These are phyloP conservation scores for Lippia alba DNA, from an alignment of 305 asterid species.

Conservation along the genomic window DNA sequence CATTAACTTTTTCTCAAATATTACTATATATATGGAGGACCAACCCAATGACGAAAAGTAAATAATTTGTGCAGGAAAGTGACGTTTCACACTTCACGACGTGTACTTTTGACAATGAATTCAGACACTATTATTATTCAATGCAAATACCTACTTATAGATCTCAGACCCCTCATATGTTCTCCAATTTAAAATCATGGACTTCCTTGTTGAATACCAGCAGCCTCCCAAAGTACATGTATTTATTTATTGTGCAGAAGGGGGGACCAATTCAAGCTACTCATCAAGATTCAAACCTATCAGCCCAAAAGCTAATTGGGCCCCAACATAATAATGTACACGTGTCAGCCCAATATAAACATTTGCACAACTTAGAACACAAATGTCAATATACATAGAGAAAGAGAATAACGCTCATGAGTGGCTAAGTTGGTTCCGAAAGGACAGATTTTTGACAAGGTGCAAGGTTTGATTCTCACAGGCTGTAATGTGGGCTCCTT, in stretches of 20 bases:
- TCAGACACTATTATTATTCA: background rate
- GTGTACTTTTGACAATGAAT: background rate
- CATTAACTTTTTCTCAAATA: too few species aligned
- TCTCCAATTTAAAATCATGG: background rate
- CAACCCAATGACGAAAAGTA: too few species aligned
- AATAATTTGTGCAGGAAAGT: background rate
- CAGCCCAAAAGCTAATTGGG: background rate
- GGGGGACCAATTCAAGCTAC: background rate
- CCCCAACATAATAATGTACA: background rate
- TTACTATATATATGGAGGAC: too few species aligned
- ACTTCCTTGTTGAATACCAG: background rate
- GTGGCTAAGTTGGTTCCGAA: too few species aligned
- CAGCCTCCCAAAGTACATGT: background rate
- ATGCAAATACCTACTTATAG: background rate
- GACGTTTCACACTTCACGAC: background rate
- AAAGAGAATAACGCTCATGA: background rate
- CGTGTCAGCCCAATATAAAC: background rate
- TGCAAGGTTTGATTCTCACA: too few species aligned
- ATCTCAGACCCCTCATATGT: background rate
- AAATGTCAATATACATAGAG: too few species aligned
- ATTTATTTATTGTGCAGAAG: background rate
- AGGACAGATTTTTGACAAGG: too few species aligned
- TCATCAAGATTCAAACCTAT: background rate
- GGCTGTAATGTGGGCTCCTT: too few species aligned
- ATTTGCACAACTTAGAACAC: background rate